These are phyloP conservation scores for Mycosphaerella arachidis DNA, from an alignment of 2,329 filamentous ascomycete species.

Conservation along the genomic window DNA sequence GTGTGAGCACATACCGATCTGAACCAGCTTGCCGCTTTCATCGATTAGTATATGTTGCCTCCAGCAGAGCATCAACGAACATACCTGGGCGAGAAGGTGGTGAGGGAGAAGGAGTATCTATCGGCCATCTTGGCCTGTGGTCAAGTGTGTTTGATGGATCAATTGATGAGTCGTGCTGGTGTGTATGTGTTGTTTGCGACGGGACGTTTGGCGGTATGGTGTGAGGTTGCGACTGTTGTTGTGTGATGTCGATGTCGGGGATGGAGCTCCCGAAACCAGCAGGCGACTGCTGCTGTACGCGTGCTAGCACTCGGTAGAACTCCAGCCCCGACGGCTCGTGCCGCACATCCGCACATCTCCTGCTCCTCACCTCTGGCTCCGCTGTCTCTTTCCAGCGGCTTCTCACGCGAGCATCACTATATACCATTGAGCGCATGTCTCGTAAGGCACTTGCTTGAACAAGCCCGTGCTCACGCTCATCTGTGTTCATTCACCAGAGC, in stretches of 20 bases:
- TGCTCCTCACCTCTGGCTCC: background rate
- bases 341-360: background rate
- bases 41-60: slow-evolving; percentile 39
- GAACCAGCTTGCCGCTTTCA: slow-evolving; percentile 90
- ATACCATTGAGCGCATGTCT: background rate
- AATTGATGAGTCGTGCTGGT: background rate
- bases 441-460: background rate
- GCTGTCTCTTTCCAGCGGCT: too few relatives aligned
- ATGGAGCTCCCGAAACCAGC: background rate
- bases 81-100: slow-evolving; percentile 98
- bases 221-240: background rate
- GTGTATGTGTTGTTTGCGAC: background rate
- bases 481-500: background rate
- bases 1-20: slow-evolving; percentile 66
- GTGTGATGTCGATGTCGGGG: background rate
- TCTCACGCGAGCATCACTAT: too few relatives aligned
- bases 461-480: background rate
- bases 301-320: too few relatives aligned
- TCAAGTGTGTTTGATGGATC: background rate
- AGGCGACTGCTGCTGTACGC: background rate
- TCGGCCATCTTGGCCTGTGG: slow-evolving; percentile 72
- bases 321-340: background rate
- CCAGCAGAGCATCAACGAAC: slow-evolving; percentile 29
- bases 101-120: slow-evolving; percentile 98
- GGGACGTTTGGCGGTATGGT: background rate